Evolutionary conservation across 1,139 yeast species (phyloP).

Genomic region (Suhomyces taliae): DNA sequence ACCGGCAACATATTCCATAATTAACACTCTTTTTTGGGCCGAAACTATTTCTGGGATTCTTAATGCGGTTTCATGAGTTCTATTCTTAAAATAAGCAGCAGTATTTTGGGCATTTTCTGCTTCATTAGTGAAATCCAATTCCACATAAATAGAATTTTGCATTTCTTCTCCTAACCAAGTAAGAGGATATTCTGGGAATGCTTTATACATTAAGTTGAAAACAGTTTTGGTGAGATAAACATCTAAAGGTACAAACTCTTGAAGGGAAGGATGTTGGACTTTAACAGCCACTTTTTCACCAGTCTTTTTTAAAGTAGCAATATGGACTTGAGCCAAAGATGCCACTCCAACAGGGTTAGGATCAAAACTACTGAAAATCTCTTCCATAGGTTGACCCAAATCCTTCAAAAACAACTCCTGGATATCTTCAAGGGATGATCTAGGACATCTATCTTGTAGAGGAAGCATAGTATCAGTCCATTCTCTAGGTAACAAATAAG

Average conservation of each 20-base stretch:
- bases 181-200: constrained; percentile 91
- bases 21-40: constrained; percentile 68
- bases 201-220: constrained; percentile 68
- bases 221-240: constrained; percentile 75
- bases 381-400: constrained; percentile 61
- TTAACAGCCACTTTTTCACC: constrained; percentile 89
- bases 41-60: constrained; percentile 71
- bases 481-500: constrained; percentile 84
- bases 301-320: constrained; percentile 58
- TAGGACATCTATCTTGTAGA: constrained; percentile 87
- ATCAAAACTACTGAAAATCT: constrained; percentile 66
- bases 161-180: constrained; percentile 94
- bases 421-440: constrained; percentile 70
- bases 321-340: constrained; percentile 92
- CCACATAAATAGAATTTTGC: constrained; percentile 81
- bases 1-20: constrained; percentile 88
- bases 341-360: constrained; percentile 90
- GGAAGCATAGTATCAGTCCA: constrained; percentile 97
- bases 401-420: constrained; percentile 65
- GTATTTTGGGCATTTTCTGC: constrained; percentile 78
- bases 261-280: constrained; percentile 87
- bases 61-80: constrained; percentile 65
- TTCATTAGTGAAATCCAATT: constrained; percentile 83
- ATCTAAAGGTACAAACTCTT: constrained; percentile 89
- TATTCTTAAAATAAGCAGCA: constrained; percentile 59